Conservation (phyloP, 352 stramenopile genomes). For the Globisporangium perplexum region DNA sequence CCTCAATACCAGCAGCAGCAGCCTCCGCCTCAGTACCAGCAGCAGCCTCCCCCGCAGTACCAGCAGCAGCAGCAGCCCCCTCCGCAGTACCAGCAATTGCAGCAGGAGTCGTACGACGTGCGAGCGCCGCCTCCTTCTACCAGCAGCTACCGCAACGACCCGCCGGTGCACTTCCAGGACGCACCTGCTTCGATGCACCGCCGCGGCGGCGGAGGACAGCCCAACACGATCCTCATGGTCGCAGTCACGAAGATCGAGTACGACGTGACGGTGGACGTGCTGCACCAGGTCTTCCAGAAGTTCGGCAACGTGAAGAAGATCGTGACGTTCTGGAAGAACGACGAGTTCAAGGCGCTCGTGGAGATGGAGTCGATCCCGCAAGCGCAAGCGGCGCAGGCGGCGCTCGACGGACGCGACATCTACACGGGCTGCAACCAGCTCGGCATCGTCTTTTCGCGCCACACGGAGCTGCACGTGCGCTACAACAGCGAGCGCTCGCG, state of each 20-base stretch:
- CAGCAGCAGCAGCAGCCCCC: conserved; percentile 13
- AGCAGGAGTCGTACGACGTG: conserved; percentile 16
- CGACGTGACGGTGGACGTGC: conserved; percentile 71
- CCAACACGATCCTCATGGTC: conserved; percentile 76
- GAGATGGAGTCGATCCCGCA: conserved; percentile 76
- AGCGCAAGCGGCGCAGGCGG: conserved; percentile 57
- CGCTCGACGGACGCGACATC: conserved; percentile 76
- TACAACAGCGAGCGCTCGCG: conserved; percentile 73
- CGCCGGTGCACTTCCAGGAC: not conserved
- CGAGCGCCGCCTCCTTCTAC: not conserved
- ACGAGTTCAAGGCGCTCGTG: conserved; percentile 77
- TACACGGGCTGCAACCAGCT: conserved; percentile 85
- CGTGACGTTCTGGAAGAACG: conserved; percentile 78
- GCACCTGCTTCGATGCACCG: not conserved
- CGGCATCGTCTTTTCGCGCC: conserved; percentile 71
- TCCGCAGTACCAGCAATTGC: conserved; percentile 4
- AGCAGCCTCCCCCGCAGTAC: conserved; percentile 11
- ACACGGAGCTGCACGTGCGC: conserved; percentile 60
- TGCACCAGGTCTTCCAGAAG: conserved; percentile 83
- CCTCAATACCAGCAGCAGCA: conserved; percentile 2
- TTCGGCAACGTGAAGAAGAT: conserved; percentile 83
- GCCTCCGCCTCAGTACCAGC: conserved; percentile 6
- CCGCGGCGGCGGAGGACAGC: conserved; percentile 29
- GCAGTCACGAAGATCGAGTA: conserved; percentile 81
- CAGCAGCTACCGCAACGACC: conserved; percentile 5